Conservation (phyloP, 1,139 yeast genomes). For the Kluyveromyces sp. region DNA sequence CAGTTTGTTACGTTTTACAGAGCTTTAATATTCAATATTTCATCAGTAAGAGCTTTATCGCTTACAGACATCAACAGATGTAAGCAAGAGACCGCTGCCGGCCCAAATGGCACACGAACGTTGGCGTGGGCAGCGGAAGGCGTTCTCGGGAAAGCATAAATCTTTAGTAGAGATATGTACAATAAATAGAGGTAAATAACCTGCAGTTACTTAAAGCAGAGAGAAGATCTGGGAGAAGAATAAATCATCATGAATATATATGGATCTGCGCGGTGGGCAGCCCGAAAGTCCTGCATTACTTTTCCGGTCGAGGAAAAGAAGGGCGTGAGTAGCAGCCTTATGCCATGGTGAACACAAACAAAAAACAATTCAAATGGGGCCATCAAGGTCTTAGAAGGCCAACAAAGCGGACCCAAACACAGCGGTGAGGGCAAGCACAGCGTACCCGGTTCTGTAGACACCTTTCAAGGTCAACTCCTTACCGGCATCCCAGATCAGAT, state of each 20-base stretch:
- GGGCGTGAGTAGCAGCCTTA: no score
- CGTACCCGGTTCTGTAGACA: slow-evolving; percentile 87
- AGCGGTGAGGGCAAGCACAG: slow-evolving; percentile 68
- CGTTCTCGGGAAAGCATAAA: neutral
- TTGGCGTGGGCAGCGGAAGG: no score
- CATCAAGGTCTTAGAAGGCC: slow-evolving; percentile 37
- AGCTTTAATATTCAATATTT: neutral
- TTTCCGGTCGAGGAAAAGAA: no score
- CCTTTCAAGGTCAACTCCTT: slow-evolving; percentile 72
- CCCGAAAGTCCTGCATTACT: no score
- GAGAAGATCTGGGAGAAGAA: neutral
- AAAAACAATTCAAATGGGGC: no score
- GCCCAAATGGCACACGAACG: no score
- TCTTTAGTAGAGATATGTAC: neutral
- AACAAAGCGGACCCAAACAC: slow-evolving; percentile 52
- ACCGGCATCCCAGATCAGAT: slow-evolving; percentile 86
- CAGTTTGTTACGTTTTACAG: neutral
- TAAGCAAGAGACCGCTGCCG: no score
- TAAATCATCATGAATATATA: neutral
- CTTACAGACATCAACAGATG: no score
- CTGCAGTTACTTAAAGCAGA: no score
- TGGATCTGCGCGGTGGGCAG: no score
- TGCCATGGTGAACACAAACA: no score
- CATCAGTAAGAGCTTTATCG: neutral
- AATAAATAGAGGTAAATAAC: neutral